Base-by-base conservation (phyloP, 2,329 filamentous ascomycete genomes). In the Hortaea sp. region DNA sequence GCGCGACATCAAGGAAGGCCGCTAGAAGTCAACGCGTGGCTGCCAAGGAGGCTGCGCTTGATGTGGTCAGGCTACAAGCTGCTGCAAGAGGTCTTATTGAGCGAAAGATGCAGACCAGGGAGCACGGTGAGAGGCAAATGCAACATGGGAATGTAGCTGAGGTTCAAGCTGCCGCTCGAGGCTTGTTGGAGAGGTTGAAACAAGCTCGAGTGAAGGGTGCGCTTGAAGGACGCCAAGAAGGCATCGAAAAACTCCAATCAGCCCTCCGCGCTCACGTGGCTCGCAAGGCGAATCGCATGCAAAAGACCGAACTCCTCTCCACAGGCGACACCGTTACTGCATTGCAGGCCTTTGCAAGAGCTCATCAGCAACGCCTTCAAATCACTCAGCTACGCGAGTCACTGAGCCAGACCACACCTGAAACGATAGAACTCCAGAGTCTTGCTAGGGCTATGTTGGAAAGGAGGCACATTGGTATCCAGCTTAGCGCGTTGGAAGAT, bases 181-280 rank as follows among this genome's bases (percentile, higher is more conserved):
- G 70, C 29, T 58, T 65, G 43, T 54, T 71, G 5, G 51, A 68
- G 32, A 64, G 71, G 45, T 45, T 63, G 7, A 55, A 52, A 29
- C 54, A 61, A 42, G 57, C 59, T n/a, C 53, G 56, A 32, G 56
- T 49, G 1, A 51, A 54, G 38, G 59, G 57, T 12, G 59, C 60
- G 7, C 54, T 63, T 1, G 58, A 61, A 43, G 57, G 56, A 6
- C 52, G 57, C 27, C 68, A 70, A 45, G 59, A 63, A 28, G 49
- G 62, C n/a, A 59, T 72, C 50, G 70, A 70, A 43, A 66, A 70
- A 44, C 65, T 88, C 48, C 85, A 89, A 68, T 79, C 83, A 56
- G 76, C 77, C 49, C 73, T 77, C 32, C 76, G 84, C 64, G 85
- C 80, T 45, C 69, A 77, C 67, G 67, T 80, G 59, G 75, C 70